Evolutionary conservation across 306 rosid genomes (phyloP).

Genomic region (Acmispon strigosus): DNA sequence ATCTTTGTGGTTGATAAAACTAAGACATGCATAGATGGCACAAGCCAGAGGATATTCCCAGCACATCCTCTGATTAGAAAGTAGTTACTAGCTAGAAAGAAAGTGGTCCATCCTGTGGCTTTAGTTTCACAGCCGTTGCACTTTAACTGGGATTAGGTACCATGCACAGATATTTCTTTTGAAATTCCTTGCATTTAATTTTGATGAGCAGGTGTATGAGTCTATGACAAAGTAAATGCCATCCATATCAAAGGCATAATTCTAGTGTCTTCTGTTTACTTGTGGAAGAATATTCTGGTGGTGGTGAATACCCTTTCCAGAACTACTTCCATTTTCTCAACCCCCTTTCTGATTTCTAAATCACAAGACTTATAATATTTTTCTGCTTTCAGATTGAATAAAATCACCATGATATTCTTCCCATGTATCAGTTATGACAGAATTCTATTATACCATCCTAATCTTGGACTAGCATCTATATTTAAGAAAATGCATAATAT

Average conservation of each 20-base stretch:
- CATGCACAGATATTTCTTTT: slow-evolving; percentile 2
- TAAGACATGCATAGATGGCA: not conserved
- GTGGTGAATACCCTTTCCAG: slow-evolving; percentile 1
- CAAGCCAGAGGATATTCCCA: slow-evolving; percentile 28
- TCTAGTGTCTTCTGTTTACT: not conserved
- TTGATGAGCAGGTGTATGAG: not conserved
- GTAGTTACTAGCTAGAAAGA: not conserved
- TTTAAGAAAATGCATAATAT: too few relatives aligned
- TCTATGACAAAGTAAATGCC: slow-evolving; percentile 5
- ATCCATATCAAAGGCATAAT: slow-evolving; percentile 13
- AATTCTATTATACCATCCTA: not conserved
- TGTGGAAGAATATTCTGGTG: slow-evolving; percentile 17
- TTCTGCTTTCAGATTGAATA: not conserved
- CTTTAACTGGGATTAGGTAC: not conserved
- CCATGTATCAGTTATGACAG: not conserved
- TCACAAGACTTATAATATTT: not conserved
- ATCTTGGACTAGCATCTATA: too few relatives aligned
- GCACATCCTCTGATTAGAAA: slow-evolving; percentile 27
- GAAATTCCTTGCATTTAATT: slow-evolving; percentile 1
- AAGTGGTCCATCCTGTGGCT: slow-evolving; percentile 24
- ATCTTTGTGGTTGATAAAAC: slow-evolving; percentile 11
- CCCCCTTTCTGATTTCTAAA: not conserved
- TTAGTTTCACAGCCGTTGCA: slow-evolving; percentile 6
- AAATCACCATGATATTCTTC: not conserved
- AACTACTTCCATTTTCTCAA: not conserved